Conservation (phyloP, 2,329 filamentous ascomycete species). For the Gnomoniopsis smithogilvyi region DNA sequence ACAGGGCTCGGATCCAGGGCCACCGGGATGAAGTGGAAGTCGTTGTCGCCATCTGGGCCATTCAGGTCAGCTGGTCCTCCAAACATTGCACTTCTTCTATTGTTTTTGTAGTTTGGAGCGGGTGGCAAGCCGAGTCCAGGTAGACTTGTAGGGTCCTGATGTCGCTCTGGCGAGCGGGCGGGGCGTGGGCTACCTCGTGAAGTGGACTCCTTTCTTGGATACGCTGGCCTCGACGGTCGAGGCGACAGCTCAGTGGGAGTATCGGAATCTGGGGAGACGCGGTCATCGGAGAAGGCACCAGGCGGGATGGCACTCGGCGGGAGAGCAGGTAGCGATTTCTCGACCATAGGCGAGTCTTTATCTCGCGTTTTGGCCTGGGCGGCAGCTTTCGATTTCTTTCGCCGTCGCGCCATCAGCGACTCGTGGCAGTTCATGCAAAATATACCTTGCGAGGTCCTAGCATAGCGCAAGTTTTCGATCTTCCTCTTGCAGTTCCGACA, state of each 20-base stretch:
- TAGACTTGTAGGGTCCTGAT: constrained; percentile 39
- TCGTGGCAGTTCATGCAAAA: constrained; percentile 99
- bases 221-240: constrained; percentile 47
- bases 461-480: constrained; percentile 97
- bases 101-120: constrained; percentile 73
- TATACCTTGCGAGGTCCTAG: constrained; percentile 94
- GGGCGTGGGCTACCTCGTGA: constrained; percentile 52
- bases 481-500: constrained; percentile 98
- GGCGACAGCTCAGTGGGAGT: constrained; percentile 69
- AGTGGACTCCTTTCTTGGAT: constrained; percentile 50
- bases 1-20: constrained; percentile 68
- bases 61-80: constrained; percentile 32
- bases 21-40: constrained; percentile 74
- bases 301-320: constrained; percentile 70
- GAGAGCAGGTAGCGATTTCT: constrained; percentile 90
- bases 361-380: constrained; percentile 59
- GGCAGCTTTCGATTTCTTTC: constrained; percentile 77
- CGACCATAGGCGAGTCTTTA: constrained; percentile 67
- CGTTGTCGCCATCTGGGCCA: constrained; percentile 39
- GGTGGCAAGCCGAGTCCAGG: constrained; percentile 65
- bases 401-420: constrained; percentile 85
- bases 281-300: constrained; percentile 58
- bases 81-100: constrained; percentile 69
- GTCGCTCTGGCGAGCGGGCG: constrained; percentile 53
- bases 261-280: constrained; percentile 60